Base-by-base conservation (phyloP, 352 stramenopile species). In the Phytophthora tentaculata region DNA sequence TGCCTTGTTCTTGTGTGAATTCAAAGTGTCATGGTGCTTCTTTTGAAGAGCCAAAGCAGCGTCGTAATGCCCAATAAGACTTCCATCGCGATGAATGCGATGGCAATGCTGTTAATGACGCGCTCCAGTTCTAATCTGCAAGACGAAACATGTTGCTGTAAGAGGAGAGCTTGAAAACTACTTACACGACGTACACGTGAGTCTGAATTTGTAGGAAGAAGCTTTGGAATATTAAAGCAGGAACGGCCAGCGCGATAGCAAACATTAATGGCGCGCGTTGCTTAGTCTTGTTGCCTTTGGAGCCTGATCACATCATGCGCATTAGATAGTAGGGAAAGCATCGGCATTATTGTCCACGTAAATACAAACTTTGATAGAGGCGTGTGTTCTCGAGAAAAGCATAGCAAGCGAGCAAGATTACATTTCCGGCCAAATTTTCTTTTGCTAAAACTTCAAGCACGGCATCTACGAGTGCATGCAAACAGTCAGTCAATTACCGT, bases 281-380 rank as follows among this genome's bases (percentile, higher is more conserved):
- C 53, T 80, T 77, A 10, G 81, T 92, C 35, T 89, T 86, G 71
- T 96, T 96, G 50, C 89, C 89, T 71, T 96, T 96, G 17, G 89
- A 93, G 2, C 73, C 85, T 90, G 32, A 13, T 20, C 6, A 64
- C 22, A 49, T 29, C n/a, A 56, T 39, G 20, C 17, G 12, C 23
- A 22, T 60, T n/a, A 60, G 49, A 47, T n/a, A n/a, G n/a, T n/a
- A n/a, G n/a, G n/a, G n/a, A n/a, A n/a, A n/a, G n/a, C n/a, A n/a
- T n/a, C n/a, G n/a, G n/a, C n/a, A n/a, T n/a, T n/a, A n/a, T n/a
- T n/a, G n/a, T n/a, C n/a, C n/a, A 8, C 28, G 5, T 39, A 49
- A 51, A 41, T 16, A 57, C 64, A 17, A 41, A 87, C 82, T 83
- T 74, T 94, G 86, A 49, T 90, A 94, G 13, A 96, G 60, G 13